Evolutionary conservation across 176 grass and related monocot genomes (phyloP), one percentile per base, ranked within the genome.

Genomic region (Calamus simplicifolius): DNA sequence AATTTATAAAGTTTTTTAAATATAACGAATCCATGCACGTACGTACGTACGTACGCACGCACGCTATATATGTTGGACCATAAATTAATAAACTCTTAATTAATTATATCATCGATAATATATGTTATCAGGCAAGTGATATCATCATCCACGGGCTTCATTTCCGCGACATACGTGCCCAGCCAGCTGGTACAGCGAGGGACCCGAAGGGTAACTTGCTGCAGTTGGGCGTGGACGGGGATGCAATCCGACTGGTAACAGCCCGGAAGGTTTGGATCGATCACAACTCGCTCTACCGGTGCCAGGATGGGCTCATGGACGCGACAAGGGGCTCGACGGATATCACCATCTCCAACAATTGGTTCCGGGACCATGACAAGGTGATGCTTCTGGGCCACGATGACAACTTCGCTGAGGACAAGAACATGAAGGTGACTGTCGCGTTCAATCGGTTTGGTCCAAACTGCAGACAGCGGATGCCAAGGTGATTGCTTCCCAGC

Each of bases 331-430:
- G 92, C 1, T 90, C 80, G 26, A 90, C 87, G 6, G 65, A 67
- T 21, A 66, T 96, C 43, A 96, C 92, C 69, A 16, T 96, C 60
- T 90, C 83, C 57, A 96, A 96, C 61, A 96, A 90, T 72, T 88
- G 92, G 92, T 96, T 96, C 75, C 64, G 59, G 7, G 18, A 88
- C 57, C 92, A 96, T 18, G 87, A 90, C 83, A 96, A 90, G 78
- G 86, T 90, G 0, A 96, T 96, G 92, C 78, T 90, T 14, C 77
- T 96, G 4, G 92, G 86, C 6, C 92, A 96, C 68, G 80, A 81
- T 51, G 86, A 96, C 53, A 71, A 57, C 48, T 58, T 80, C 58
- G 21, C 60, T 51, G 49, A 49, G 3, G 86, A 90, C 61, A 35
- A 51, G 61, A 64, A 56, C 27, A 96, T 90, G 91, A 76, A 71